These are phyloP conservation scores for Tylopilus intermedius DNA, from an alignment of 768 basidiomycete genomes.

Conservation along the genomic window DNA sequence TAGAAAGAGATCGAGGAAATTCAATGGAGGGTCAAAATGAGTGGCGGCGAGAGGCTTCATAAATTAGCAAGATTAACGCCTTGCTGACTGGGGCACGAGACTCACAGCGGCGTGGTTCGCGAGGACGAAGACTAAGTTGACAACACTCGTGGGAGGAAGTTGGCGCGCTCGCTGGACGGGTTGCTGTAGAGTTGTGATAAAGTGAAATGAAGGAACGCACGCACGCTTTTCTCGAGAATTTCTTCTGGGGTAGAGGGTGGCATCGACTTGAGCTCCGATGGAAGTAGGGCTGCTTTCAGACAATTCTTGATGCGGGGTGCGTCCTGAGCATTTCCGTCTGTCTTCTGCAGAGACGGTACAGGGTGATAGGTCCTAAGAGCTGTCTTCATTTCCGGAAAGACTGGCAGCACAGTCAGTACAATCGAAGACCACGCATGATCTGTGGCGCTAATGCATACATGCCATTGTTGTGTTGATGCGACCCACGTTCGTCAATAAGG, in stretches of 20 bases:
- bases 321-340: conserved; percentile 83
- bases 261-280: conserved; percentile 58
- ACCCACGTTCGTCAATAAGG: conserved; percentile 83
- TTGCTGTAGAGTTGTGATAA: conserved; percentile 3
- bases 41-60: conserved; percentile 52
- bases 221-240: conserved; percentile 61
- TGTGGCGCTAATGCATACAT: conserved; percentile 43
- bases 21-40: conserved; percentile 71
- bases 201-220: conserved; percentile 19
- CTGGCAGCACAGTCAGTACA: conserved; percentile 36
- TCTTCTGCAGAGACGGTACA: conserved; percentile 82
- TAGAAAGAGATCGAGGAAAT: conserved; percentile 82
- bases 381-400: conserved; percentile 93
- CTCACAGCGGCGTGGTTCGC: conserved; percentile 72
- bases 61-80: conserved; percentile 8
- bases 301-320: conserved; percentile 90
- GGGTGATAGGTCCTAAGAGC: conserved; percentile 86
- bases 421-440: conserved; percentile 7
- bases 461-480: conserved; percentile 92
- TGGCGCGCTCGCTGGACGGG: conserved; percentile 47
- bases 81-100: conserved; percentile 12
- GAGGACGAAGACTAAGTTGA: conserved; percentile 81
- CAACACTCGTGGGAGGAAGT: conserved; percentile 78
- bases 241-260: conserved; percentile 74
- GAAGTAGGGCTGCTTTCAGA: conserved; percentile 73